Conservation (phyloP, 192 early-diverging fungal genomes). For the Linnemannia schmuckeri region DNA sequence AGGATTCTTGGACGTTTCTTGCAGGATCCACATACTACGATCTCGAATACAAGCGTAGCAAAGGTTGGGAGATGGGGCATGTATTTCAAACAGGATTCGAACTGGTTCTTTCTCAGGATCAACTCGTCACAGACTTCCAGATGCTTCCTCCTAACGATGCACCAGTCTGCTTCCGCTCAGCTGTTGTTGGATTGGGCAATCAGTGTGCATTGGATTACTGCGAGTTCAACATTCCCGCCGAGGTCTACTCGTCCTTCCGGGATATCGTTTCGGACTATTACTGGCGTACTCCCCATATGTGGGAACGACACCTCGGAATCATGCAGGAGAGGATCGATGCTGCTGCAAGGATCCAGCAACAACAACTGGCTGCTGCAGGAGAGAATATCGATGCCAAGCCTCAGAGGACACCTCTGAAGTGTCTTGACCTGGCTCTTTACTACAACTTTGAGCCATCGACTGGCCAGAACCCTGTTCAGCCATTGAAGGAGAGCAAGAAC, state of each 20-base stretch:
- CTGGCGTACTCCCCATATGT: slow-evolving; percentile 9
- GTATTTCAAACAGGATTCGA: slow-evolving; percentile 34
- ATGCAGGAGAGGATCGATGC: not conserved
- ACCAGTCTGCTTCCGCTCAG: slow-evolving; percentile 41
- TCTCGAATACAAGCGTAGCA: not conserved
- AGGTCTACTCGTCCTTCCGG: slow-evolving; percentile 21
- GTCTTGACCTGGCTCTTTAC: slow-evolving; percentile 25
- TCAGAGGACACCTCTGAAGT: not conserved
- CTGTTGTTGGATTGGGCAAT: slow-evolving; percentile 43
- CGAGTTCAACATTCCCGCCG: slow-evolving; percentile 39
- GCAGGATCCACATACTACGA: not conserved
- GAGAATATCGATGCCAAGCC: not conserved
- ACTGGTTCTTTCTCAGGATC: slow-evolving; percentile 24
- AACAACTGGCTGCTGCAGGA: not conserved
- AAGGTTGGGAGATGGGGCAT: slow-evolving; percentile 34
- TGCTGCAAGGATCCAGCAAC: too few species aligned
- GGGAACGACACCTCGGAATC: slow-evolving; percentile 8
- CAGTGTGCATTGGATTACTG: slow-evolving; percentile 47
- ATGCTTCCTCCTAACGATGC: slow-evolving; percentile 21
- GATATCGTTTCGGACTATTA: slow-evolving; percentile 21
- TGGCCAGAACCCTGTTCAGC: not conserved
- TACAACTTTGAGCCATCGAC: slow-evolving; percentile 32
- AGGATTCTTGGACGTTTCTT: slow-evolving; percentile 28
- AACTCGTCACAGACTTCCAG: slow-evolving; percentile 31
- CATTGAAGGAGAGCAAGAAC: not conserved